A percentile compares a stretch with the other conserved stretches of the same genome.
Conservation (phyloP, 1,284 basidiomycete species). For the Trichosporon ovoides region DNA sequence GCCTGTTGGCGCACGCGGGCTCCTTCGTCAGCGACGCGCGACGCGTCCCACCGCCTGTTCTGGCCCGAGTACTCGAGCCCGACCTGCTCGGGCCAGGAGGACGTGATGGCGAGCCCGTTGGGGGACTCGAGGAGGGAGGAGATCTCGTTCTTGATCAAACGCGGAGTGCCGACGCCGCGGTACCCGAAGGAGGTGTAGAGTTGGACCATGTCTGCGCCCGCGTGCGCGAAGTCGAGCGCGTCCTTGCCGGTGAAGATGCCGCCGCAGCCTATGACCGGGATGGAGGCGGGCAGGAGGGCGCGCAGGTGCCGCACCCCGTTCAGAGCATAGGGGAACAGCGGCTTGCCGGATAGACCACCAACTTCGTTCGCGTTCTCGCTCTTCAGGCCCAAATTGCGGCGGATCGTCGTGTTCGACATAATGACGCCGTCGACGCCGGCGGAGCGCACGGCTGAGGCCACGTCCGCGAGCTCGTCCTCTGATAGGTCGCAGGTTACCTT, state of each 20-base stretch:
- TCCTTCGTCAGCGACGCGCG: slow-evolving; percentile 43
- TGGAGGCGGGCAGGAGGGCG: slow-evolving; percentile 63
- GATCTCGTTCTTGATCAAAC: slow-evolving; percentile 89
- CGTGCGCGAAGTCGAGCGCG: slow-evolving; percentile 81
- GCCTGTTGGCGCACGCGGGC: slow-evolving; percentile 46
- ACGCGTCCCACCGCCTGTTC: slow-evolving; percentile 38
- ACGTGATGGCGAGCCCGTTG: slow-evolving; percentile 21
- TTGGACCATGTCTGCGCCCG: slow-evolving; percentile 84
- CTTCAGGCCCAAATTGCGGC: slow-evolving; percentile 61
- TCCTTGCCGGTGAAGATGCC: slow-evolving; percentile 81
- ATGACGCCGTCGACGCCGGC: slow-evolving; percentile 88
- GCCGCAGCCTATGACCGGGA: slow-evolving; percentile 90
- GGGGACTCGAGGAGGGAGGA: slow-evolving; percentile 45
- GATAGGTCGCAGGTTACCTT: slow-evolving; percentile 92
- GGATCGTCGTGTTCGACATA: slow-evolving; percentile 91
- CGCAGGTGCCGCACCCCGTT: slow-evolving; percentile 70
- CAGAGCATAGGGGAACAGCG: slow-evolving; percentile 76
- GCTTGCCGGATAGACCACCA: slow-evolving; percentile 87
- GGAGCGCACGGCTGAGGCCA: slow-evolving; percentile 71
- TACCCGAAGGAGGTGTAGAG: slow-evolving; percentile 91
- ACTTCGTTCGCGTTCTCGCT: slow-evolving; percentile 56
- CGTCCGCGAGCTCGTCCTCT: slow-evolving; percentile 71
- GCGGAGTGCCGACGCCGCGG: slow-evolving; percentile 75
- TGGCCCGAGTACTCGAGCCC: slow-evolving; percentile 43
- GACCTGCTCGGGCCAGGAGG: slow-evolving; percentile 66